Percentiles rank a stretch among this genome's conserved stretches.
Conservation (phyloP, 2,329 filamentous ascomycete genomes). For the Didymellaceae sp. region DNA sequence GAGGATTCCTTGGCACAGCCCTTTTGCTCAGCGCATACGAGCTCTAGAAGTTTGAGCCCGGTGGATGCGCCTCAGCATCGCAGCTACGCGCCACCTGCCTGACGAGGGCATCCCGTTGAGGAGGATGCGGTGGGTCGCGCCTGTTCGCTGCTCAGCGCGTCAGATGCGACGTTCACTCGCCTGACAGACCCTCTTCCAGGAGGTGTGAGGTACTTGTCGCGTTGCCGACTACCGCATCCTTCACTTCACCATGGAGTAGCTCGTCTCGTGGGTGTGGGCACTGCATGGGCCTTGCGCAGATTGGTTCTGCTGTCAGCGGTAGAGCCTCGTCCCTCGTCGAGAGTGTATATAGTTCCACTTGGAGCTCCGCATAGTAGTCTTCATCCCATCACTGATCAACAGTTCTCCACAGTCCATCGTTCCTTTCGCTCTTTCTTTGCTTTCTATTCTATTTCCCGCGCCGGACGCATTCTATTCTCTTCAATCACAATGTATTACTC, state of each 20-base stretch:
- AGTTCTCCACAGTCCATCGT: constrained; percentile 13
- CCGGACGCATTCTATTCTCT: constrained; percentile 30
- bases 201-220: constrained; percentile 20
- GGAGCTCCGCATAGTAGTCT: neutral
- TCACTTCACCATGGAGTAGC: constrained; percentile 17
- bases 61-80: constrained; percentile 27
- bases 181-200: constrained; percentile 15
- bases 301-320: neutral
- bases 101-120: constrained; percentile 15
- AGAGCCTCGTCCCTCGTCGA: neutral
- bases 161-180: constrained; percentile 11
- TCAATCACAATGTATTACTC: constrained; percentile 38
- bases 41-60: constrained; percentile 25
- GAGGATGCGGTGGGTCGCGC: constrained; percentile 9
- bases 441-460: constrained; percentile 35
- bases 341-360: constrained; percentile 28
- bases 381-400: constrained; percentile 9
- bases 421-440: constrained; percentile 25
- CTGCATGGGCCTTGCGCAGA: constrained; percentile 20
- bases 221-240: constrained; percentile 13
- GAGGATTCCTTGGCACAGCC: constrained; percentile 3
- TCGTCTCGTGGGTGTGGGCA: constrained; percentile 36
- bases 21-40: neutral
- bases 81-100: constrained; percentile 16
- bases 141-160: constrained; percentile 13